Base-by-base conservation (phyloP, 345 rosid genomes). In the Melastoma malabathricum region DNA sequence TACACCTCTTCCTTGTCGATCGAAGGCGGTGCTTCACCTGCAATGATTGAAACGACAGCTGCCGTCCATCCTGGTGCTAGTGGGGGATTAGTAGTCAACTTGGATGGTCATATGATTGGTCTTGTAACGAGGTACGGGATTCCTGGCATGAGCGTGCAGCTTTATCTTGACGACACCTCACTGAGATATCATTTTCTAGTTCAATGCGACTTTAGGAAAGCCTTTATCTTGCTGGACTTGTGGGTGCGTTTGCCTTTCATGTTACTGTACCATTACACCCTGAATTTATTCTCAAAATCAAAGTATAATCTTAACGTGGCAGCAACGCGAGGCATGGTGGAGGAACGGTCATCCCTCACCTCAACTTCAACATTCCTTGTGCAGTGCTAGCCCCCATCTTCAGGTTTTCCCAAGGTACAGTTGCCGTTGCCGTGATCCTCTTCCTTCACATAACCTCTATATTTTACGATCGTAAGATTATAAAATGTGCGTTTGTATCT, bases 21-120 rank as follows among this genome's bases (percentile, higher is more conserved):
- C 1, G 72, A 54, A 47, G 59, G 55, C 27, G 58, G 59, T 34
- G 64, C 54, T n/a, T 27, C 27, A 57, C 90, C 97, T 3, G 90
- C 76, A 23, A 92, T 87, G 98, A 82, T 92, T 1, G 98, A 92
- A 68, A 92, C 95, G 47, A 92, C 97, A 2, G 95, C 98, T 71
- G 78, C 97, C 55, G 89, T 92, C 59, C 89, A 92, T 65, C 90
- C 95, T 8, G 97, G 97, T 66, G 86, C 93, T 18, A 92, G 97
- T 68, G 97, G 98, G 23, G 95, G 95, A 59, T 90, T 96, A 59
- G 85, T 87, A 57, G 67, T 84, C 71, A 82, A 84, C 70, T 75
- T 74, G 22, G 70, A 68, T 49, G 94, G 94, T 56, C 68, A 64
- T 57, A 82, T 90, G 94, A 75, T 90, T 56, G 98, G 94, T 63